Evolutionary conservation across 352 stramenopile genomes (phyloP).

Genomic region (Phytopythium helicoides): DNA sequence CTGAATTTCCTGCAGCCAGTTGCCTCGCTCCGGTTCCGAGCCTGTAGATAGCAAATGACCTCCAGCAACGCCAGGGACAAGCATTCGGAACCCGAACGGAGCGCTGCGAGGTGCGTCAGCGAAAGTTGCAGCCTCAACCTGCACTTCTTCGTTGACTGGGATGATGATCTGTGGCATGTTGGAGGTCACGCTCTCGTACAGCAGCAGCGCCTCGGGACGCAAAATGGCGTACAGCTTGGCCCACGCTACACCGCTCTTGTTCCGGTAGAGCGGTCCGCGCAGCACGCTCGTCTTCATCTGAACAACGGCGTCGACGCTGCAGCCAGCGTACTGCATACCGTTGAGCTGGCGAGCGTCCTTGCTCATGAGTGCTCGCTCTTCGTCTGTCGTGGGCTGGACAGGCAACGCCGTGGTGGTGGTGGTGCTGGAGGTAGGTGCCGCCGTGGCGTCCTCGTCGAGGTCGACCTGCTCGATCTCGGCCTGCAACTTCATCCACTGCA

Average conservation of each 20-base stretch:
- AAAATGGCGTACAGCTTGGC: slow-evolving; percentile 68
- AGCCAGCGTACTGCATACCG: slow-evolving; percentile 80
- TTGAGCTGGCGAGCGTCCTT: slow-evolving; percentile 58
- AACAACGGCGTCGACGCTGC: slow-evolving; percentile 56
- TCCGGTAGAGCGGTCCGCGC: slow-evolving; percentile 58
- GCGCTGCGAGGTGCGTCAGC: slow-evolving; percentile 44
- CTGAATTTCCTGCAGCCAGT: slow-evolving; percentile 79
- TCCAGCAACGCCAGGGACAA: slow-evolving; percentile 56
- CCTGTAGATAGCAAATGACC: slow-evolving; percentile 56
- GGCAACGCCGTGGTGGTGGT: no score
- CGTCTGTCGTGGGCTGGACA: slow-evolving; percentile 20
- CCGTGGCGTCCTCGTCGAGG: slow-evolving; percentile 27
- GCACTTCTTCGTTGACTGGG: slow-evolving; percentile 61
- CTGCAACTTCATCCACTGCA: slow-evolving; percentile 62
- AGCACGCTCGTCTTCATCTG: slow-evolving; percentile 73
- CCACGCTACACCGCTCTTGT: slow-evolving; percentile 71
- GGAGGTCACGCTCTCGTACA: slow-evolving; percentile 61
- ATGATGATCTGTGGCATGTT: slow-evolving; percentile 74
- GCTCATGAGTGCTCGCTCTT: slow-evolving; percentile 52
- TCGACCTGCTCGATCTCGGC: slow-evolving; percentile 74
- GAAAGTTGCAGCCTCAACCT: slow-evolving; percentile 42
- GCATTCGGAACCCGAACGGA: slow-evolving; percentile 61
- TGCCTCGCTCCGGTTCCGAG: slow-evolving; percentile 67
- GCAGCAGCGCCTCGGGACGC: slow-evolving; percentile 61
- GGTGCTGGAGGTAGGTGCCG: background rate